Percentiles rank a stretch among this genome's conserved stretches.
Evolutionary conservation across 2,329 filamentous ascomycete species (phyloP).

Genomic region (Leptographium radiaticola): DNA sequence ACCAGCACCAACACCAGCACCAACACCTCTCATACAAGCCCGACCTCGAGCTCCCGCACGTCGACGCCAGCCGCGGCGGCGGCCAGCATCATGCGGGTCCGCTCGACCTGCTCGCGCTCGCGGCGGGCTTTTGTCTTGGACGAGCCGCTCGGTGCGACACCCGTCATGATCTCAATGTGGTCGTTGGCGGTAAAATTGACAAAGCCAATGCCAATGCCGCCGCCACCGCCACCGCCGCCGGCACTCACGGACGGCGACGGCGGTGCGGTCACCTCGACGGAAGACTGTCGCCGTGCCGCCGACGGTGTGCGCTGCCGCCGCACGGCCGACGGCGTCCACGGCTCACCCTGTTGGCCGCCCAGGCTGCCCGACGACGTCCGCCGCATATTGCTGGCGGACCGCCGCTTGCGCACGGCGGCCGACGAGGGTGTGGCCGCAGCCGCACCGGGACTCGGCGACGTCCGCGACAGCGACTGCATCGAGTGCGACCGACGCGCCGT

Average conservation of each 20-base stretch:
- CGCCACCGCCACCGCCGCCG: too few species aligned
- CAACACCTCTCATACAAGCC: too few species aligned
- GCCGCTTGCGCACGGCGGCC: conserved; percentile 21
- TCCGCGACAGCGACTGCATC: conserved; percentile 13
- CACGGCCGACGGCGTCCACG: not conserved
- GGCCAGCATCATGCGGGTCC: too few species aligned
- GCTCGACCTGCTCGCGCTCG: conserved; percentile 55
- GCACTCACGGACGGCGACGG: too few species aligned
- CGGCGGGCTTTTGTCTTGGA: conserved; percentile 89
- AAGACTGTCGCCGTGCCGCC: too few species aligned
- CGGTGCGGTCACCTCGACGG: not conserved
- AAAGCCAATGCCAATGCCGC: conserved; percentile 31
- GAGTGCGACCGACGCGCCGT: conserved; percentile 15
- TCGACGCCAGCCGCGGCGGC: too few species aligned
- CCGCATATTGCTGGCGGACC: conserved; percentile 19
- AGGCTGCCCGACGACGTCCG: conserved; percentile 7
- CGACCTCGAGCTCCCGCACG: too few species aligned
- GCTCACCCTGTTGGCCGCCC: not conserved
- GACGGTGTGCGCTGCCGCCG: not conserved
- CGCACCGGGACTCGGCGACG: not conserved
- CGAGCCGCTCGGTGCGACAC: conserved; percentile 82
- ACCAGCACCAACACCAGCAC: too few species aligned
- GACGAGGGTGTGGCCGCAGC: conserved; percentile 1
- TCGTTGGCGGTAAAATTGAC: conserved; percentile 86
- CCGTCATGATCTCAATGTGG: conserved; percentile 64